phyloP scores from a whole-genome alignment of 1,139 yeast genomes.

The Komagataea norvegica region DNA sequence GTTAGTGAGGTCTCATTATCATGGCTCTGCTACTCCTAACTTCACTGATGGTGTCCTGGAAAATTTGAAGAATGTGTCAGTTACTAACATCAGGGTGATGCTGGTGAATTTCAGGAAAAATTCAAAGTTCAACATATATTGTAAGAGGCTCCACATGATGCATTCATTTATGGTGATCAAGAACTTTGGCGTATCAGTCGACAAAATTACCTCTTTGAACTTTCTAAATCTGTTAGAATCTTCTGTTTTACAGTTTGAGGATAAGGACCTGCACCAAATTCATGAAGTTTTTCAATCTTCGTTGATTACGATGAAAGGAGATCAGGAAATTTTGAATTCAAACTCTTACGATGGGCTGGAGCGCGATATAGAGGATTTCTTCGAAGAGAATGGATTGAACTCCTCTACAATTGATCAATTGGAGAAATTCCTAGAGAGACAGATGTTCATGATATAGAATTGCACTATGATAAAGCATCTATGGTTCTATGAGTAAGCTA shows the following conservation, averaged over 20 bases:
- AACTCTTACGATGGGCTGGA: constrained; percentile 1
- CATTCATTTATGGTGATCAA: constrained; percentile 7
- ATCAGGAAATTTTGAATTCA: background rate
- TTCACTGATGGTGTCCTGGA: too few species aligned
- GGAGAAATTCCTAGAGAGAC: constrained; percentile 5
- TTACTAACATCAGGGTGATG: constrained; percentile 3
- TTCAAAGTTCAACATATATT: constrained; percentile 4
- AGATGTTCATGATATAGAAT: background rate
- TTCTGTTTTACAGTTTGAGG: background rate
- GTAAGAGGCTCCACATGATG: constrained; percentile 10
- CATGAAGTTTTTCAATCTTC: constrained; percentile 1
- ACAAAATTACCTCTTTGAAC: background rate
- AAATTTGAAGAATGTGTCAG: background rate
- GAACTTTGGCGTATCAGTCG: constrained; percentile 6
- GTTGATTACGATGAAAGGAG: constrained; percentile 1
- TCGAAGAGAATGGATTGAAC: constrained; percentile 7
- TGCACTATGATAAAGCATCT: too few species aligned
- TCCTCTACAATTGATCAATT: constrained; percentile 8
- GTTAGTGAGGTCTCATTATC: constrained; percentile 3
- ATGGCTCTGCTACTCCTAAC: background rate
- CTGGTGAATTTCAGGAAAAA: constrained; percentile 4
- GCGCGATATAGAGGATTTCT: constrained; percentile 5
- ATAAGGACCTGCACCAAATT: background rate
- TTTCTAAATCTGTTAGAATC: background rate
- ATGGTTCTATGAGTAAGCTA: too few species aligned